phyloP scores from a whole-genome alignment of 768 basidiomycete genomes.

The Suillus ampliporus region DNA sequence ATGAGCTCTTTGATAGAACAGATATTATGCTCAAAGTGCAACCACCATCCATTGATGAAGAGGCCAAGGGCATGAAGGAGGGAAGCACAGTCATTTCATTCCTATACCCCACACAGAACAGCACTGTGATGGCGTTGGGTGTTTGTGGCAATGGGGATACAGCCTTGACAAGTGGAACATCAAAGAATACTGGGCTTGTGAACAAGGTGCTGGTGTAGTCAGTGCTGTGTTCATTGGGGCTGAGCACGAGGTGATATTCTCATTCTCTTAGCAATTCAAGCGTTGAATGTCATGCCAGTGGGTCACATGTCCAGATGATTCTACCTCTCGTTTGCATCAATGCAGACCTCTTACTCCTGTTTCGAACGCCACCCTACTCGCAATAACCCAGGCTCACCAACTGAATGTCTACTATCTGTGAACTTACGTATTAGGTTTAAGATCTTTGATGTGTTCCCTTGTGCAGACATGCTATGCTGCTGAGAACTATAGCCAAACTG shows the following conservation, averaged over 20 bases:
- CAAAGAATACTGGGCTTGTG: slow-evolving; percentile 59
- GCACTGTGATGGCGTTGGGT: slow-evolving; percentile 65
- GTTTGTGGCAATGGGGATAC: slow-evolving; percentile 65
- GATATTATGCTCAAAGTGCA: slow-evolving; percentile 90
- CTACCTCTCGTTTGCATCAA: slow-evolving; percentile 58
- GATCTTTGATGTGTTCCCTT: slow-evolving; percentile 56
- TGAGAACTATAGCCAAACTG: slow-evolving; percentile 41
- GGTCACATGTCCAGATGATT: slow-evolving; percentile 50
- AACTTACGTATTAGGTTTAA: slow-evolving; percentile 48
- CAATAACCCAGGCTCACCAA: slow-evolving; percentile 69
- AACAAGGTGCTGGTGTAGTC: slow-evolving; percentile 61
- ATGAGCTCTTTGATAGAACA: slow-evolving; percentile 67
- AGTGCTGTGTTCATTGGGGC: slow-evolving; percentile 64
- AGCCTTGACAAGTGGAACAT: slow-evolving; percentile 69
- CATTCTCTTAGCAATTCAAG: neutral
- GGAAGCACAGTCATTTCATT: slow-evolving; percentile 86
- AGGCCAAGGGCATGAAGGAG: slow-evolving; percentile 65
- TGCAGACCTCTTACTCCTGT: slow-evolving; percentile 62
- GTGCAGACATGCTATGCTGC: slow-evolving; percentile 42
- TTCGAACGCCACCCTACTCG: slow-evolving; percentile 58
- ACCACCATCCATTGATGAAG: slow-evolving; percentile 69
- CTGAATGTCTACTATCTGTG: slow-evolving; percentile 61
- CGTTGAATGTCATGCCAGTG: slow-evolving; percentile 49
- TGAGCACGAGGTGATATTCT: slow-evolving; percentile 59
- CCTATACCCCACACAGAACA: slow-evolving; percentile 84